These are phyloP conservation scores for Colletotrichum sp. DNA, from an alignment of 2,329 filamentous ascomycete genomes.

Conservation along the genomic window DNA sequence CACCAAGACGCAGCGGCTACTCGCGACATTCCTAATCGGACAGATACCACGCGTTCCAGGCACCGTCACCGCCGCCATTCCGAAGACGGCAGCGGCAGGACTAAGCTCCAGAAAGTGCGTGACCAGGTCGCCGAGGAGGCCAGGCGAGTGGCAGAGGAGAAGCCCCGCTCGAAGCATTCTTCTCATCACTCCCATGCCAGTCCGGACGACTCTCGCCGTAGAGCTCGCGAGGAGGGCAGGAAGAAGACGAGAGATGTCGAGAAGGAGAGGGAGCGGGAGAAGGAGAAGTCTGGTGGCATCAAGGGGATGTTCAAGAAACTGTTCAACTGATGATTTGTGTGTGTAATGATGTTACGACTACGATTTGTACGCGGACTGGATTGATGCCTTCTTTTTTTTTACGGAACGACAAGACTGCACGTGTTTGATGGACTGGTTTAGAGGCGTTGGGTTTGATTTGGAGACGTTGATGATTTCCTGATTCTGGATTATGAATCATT, in stretches of 20 bases:
- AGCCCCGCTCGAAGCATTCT: conserved; percentile 30
- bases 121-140: conserved; percentile 24
- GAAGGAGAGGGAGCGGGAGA: conserved; percentile 29
- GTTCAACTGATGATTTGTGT: conserved; percentile 30
- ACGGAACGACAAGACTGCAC: background rate
- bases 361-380: conserved; percentile 38
- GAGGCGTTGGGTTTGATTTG: background rate
- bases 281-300: conserved; percentile 36
- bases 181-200: background rate
- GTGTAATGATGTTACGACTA: conserved; percentile 17
- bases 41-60: conserved; percentile 33
- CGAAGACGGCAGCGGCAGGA: conserved; percentile 26
- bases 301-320: conserved; percentile 42
- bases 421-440: background rate
- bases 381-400: background rate
- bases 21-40: conserved; percentile 36
- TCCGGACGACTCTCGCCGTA: conserved; percentile 20
- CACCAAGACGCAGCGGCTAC: conserved; percentile 26
- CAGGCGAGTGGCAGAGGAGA: conserved; percentile 26
- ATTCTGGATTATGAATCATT: background rate
- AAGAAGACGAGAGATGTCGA: conserved; percentile 20
- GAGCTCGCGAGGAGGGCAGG: background rate
- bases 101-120: conserved; percentile 28
- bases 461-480: background rate
- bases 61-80: conserved; percentile 28